phyloP scores from a whole-genome alignment of 805 yeast species.

The Wickerhamiella occidentalis region DNA sequence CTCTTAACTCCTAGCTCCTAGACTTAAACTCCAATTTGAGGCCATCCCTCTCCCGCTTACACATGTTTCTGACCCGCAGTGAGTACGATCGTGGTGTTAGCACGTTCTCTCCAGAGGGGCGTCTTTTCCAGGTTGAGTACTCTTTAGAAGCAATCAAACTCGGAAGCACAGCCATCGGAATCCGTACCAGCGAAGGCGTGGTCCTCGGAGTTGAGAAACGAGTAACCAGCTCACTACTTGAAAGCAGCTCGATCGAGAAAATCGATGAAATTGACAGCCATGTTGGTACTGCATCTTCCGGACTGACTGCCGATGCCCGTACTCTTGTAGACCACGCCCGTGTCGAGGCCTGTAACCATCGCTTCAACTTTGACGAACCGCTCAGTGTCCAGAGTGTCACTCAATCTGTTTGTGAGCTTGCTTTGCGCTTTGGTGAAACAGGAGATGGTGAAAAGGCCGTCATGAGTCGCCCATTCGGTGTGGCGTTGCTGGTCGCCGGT shows the following conservation, averaged over 20 bases:
- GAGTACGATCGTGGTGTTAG: slow-evolving; percentile 98
- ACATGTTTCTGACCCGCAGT: slow-evolving; percentile 96
- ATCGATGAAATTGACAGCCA: slow-evolving; percentile 89
- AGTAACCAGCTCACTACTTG: slow-evolving; percentile 84
- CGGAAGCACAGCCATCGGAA: slow-evolving; percentile 97
- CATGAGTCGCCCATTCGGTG: slow-evolving; percentile 99
- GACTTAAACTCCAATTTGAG: neutral
- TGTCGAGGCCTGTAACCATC: slow-evolving; percentile 69
- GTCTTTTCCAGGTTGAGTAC: slow-evolving; percentile 95
- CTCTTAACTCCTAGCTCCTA: neutral
- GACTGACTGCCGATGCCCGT: slow-evolving; percentile 96
- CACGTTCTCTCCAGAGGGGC: slow-evolving; percentile 97
- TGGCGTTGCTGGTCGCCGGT: slow-evolving; percentile 91
- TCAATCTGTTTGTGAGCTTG: slow-evolving; percentile 93
- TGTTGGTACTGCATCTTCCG: slow-evolving; percentile 98
- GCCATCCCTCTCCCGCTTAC: neutral
- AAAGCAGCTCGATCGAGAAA: slow-evolving; percentile 87
- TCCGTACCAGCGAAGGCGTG: slow-evolving; percentile 90
- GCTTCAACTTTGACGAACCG: slow-evolving; percentile 80
- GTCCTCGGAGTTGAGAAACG: slow-evolving; percentile 94
- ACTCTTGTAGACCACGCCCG: slow-evolving; percentile 98
- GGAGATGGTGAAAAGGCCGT: slow-evolving; percentile 78
- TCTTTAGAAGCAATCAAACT: slow-evolving; percentile 93
- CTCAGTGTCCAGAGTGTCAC: slow-evolving; percentile 88
- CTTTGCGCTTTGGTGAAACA: slow-evolving; percentile 93